Evolutionary conservation across 495 filamentous ascomycete species (phyloP).

Genomic region (Trichoderma asperelloides): DNA sequence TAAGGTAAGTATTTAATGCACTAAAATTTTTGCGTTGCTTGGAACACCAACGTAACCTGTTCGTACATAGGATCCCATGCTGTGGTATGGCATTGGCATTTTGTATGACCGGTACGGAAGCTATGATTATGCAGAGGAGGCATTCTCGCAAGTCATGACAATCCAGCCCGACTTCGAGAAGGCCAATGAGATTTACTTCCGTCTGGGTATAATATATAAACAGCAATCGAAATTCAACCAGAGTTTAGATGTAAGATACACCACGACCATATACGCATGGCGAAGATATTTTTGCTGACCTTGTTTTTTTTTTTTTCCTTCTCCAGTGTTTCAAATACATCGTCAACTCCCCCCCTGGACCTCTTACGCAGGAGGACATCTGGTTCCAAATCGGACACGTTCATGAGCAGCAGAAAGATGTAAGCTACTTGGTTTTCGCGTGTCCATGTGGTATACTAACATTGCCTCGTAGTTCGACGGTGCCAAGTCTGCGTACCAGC

Average conservation of each 20-base stretch:
- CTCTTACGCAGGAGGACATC: slow-evolving; percentile 95
- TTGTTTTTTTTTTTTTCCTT: too few relatives aligned
- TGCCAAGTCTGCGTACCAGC: slow-evolving; percentile 83
- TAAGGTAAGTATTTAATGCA: slow-evolving; percentile 52
- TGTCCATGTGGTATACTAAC: slow-evolving; percentile 20
- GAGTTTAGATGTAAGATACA: slow-evolving; percentile 69
- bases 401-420: slow-evolving; percentile 97
- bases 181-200: slow-evolving; percentile 98
- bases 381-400: slow-evolving; percentile 99
- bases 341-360: slow-evolving; percentile 82
- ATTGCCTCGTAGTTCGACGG: slow-evolving; percentile 63
- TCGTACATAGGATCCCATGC: slow-evolving; percentile 71
- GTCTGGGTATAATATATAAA: slow-evolving; percentile 98
- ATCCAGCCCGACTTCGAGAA: slow-evolving; percentile 99
- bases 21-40: background rate
- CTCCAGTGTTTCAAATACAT: slow-evolving; percentile 95
- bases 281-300: slow-evolving; percentile 21
- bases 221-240: slow-evolving; percentile 91
- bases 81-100: slow-evolving; percentile 99
- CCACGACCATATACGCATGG: background rate
- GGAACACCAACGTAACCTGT: background rate
- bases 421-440: too few relatives aligned
- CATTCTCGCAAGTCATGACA: slow-evolving; percentile 97
- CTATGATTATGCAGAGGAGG: slow-evolving; percentile 94
- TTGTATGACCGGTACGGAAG: slow-evolving; percentile 96